Base-by-base conservation (phyloP, 225 moss, liverwort and hornwort species). In the Climacium dendroides region DNA sequence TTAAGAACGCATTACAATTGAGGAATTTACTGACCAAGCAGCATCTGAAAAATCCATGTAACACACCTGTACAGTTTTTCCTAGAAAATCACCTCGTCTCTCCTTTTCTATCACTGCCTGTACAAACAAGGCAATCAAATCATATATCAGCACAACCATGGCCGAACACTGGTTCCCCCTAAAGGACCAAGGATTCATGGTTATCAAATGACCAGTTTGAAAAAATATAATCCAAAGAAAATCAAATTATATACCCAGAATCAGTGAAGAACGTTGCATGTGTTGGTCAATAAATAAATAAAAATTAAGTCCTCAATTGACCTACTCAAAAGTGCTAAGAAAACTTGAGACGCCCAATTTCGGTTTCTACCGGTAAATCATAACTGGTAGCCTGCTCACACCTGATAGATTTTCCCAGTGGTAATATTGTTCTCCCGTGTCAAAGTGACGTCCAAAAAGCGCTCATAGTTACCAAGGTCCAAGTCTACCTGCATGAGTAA, bases 31-130 rank as follows among this genome's bases (percentile, higher is more conserved):
- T 47, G n/a, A 76, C 43, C 41, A 63, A 83, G 48, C 53, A 59
- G 79, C 29, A 57, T 54, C 50, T 65, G 39, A 59, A 35, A 45
- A 19, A 78, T 73, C 28, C 53, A 35, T 58, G 52, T 30, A 55
- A 53, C 83, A 78, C 58, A 95, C 97, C 98, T 98, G 98, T 12
- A 98, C 98, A 87, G 98, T 98, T 85, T 98, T 98, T 22, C 98
- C 98, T 78, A 98, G 60, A 82, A 92, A 98, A 86, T 94, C 98
- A 72, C 98, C 98, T 71, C 90, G 88, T 61, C 98, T 95, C 92
- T 98, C 98, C 85, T 96, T 98, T 78, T 96, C 94, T 54, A 98
- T 96, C 83, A 97, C 97, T 88, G 94, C 92, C 97, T 97, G 95
- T 45, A 89, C 85, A 87, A 57, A 64, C 89, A 90, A 45, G 53